Base-by-base conservation (phyloP, 2,329 filamentous ascomycete species). In the Bipolaris zeicola region DNA sequence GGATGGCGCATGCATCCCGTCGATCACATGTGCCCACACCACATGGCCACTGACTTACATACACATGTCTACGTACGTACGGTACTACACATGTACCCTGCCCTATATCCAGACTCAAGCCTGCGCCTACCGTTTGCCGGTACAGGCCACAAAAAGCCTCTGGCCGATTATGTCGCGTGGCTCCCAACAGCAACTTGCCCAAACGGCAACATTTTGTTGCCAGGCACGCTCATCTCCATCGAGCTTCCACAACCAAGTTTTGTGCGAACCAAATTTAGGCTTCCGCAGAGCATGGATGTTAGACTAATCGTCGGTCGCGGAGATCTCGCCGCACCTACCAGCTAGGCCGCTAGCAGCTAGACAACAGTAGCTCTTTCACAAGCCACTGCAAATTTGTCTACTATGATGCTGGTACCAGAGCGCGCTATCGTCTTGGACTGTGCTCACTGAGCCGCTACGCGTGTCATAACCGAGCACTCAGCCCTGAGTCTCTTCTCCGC, bases 301-400 rank as follows among this genome's bases (percentile, higher is more conserved):
- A n/a, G 33, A 36, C 63, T 50, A 65, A 62, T 64, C 53, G 64
- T 38, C 11, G 10, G 20, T 22, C 39, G 41, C 55, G 63, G 63
- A 66, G 48, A 33, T 14, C 39, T 64, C 60, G 60, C 63, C 63
- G 59, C 41, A 64, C 60, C 34, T 64, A 55, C 50, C 36, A 45
- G 13, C 8, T 22, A 28, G 10, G 14, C 20, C 22, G 20, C 28
- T 39, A 41, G 37, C 28, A 37, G 6, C n/a, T 28, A 45, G 38
- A 49, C 48, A 33, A 13, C 42, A 33, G 42, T 13, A 48, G 18
- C 16, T 13, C 43, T 33, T 33, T 49, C 41, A 24, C 26, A 34
- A 18, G 18, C 33, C 31, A 20, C 36, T 18, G 45, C 18, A 50
- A 43, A 31, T 46, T 39, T 24, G 41, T 41, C 49, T n/a, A 11